Conservation (phyloP, 179 eudicot genomes). For the Gypsophila paniculata region DNA sequence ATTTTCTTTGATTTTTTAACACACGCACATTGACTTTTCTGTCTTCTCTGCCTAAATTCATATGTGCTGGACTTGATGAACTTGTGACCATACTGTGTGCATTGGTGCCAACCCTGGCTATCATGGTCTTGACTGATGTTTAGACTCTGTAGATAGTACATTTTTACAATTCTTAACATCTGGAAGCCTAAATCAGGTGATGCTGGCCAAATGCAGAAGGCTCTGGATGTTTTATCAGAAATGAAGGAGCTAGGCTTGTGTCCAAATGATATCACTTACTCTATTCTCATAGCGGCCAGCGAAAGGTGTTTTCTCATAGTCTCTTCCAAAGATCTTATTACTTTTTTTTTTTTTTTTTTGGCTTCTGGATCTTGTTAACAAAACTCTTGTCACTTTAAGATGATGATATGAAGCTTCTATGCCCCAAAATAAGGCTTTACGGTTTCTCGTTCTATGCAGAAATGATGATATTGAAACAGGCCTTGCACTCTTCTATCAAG, state of each 20-base stretch:
- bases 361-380: not conserved
- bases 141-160: not conserved
- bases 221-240: constrained; percentile 61
- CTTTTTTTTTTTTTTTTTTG: too few species aligned
- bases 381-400: constrained; percentile 8
- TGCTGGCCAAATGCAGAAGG: constrained; percentile 65
- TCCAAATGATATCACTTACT: constrained; percentile 84
- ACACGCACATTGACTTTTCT: not conserved
- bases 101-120: too few species aligned
- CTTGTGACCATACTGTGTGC: not conserved
- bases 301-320: constrained; percentile 66
- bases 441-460: constrained; percentile 41
- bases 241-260: constrained; percentile 63
- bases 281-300: constrained; percentile 73
- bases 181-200: constrained; percentile 51
- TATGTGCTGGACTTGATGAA: not conserved
- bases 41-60: not conserved
- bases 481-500: constrained; percentile 65
- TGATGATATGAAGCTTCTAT: constrained; percentile 3
- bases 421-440: not conserved
- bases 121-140: not conserved
- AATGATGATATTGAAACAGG: constrained; percentile 77
- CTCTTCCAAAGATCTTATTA: constrained; percentile 3
- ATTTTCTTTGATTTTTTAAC: not conserved
- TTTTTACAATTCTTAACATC: not conserved